Percentiles rank a stretch among this genome's conserved stretches.
These are phyloP conservation scores for Phytophthora kernoviae DNA, from an alignment of 352 stramenopile species.

Conservation along the genomic window DNA sequence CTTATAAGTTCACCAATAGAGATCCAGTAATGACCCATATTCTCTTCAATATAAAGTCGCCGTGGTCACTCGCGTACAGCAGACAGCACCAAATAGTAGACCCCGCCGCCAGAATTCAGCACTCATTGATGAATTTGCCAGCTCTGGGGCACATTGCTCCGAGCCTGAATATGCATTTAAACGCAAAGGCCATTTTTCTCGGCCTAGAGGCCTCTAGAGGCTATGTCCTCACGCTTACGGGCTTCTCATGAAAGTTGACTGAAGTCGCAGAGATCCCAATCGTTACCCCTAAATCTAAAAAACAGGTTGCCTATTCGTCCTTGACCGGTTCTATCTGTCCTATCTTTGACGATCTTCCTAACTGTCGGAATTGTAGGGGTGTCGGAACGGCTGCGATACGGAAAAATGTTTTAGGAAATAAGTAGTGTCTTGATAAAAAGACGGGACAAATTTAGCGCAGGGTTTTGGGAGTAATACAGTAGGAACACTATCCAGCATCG, in stretches of 20 bases:
- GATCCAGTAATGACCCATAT: not conserved
- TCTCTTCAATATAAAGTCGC: not conserved
- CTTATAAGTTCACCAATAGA: not conserved
- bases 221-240: not conserved
- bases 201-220: slow-evolving; percentile 1
- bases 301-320: not conserved
- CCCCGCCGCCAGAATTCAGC: too few relatives aligned
- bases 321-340: not conserved
- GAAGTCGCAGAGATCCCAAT: not conserved
- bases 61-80: not conserved
- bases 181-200: slow-evolving; percentile 2
- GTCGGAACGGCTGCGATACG: slow-evolving; percentile 2
- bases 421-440: not conserved
- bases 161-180: not conserved
- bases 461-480: not conserved
- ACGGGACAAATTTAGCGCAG: slow-evolving; percentile 1
- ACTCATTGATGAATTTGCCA: slow-evolving; percentile 1
- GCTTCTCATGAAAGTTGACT: not conserved
- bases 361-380: slow-evolving; percentile 1
- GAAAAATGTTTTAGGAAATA: not conserved
- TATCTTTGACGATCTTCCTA: not conserved
- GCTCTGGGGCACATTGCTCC: not conserved
- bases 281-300: not conserved
- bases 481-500: not conserved
- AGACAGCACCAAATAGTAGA: not conserved